Evolutionary conservation across 495 filamentous ascomycete species (phyloP).

Genomic region (Aspergillus saccharolyticus): DNA sequence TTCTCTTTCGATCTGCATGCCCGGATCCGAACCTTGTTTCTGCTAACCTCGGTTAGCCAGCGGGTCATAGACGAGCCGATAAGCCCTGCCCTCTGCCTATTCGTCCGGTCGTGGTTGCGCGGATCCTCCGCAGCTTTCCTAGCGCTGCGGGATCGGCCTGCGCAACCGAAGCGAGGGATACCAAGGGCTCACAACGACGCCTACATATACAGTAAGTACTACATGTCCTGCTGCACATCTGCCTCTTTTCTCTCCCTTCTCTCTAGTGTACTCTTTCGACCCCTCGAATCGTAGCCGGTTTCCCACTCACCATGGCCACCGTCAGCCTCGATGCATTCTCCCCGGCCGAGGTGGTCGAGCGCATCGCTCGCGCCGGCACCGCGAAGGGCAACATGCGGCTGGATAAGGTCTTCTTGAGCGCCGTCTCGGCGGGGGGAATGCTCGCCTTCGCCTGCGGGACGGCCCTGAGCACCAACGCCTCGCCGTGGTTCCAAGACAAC

Average conservation of each 20-base stretch:
- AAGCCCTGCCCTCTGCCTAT: background rate
- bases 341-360: slow-evolving; percentile 41
- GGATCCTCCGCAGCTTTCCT: too few species aligned
- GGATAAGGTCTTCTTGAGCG: slow-evolving; percentile 52
- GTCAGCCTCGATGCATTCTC: slow-evolving; percentile 38
- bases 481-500: slow-evolving; percentile 58
- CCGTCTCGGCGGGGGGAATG: slow-evolving; percentile 48
- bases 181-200: too few species aligned
- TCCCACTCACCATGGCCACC: slow-evolving; percentile 8
- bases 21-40: background rate
- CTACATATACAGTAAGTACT: background rate
- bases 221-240: background rate
- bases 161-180: too few species aligned
- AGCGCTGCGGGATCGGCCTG: too few species aligned
- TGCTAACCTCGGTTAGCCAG: too few species aligned
- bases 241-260: background rate
- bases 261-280: background rate
- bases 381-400: slow-evolving; percentile 49
- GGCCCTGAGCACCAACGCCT: slow-evolving; percentile 45
- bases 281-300: background rate
- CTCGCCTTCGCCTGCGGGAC: slow-evolving; percentile 52
- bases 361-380: slow-evolving; percentile 40
- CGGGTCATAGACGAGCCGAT: background rate
- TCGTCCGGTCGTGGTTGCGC: background rate
- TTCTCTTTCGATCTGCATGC: background rate